Evolutionary conservation across 2,329 filamentous ascomycete species (phyloP).

Genomic region (Aspergillus sergii): DNA sequence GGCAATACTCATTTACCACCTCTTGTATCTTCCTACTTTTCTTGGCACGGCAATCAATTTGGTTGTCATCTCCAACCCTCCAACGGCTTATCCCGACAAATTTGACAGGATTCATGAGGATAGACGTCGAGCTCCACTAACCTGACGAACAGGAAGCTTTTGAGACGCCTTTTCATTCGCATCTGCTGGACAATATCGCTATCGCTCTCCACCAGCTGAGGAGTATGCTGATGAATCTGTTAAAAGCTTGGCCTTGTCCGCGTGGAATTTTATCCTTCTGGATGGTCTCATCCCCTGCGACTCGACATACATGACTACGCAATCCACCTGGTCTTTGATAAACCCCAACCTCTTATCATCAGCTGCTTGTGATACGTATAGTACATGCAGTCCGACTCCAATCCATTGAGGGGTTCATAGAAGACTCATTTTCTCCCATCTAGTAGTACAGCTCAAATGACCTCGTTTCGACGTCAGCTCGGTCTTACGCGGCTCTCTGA

Average conservation of each 20-base stretch:
- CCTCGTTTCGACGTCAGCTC: constrained; percentile 13
- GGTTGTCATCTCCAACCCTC: not conserved
- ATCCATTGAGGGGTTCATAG: not conserved
- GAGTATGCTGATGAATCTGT: constrained; percentile 19
- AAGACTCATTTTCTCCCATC: not conserved
- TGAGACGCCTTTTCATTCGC: not conserved
- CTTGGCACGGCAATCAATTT: not conserved
- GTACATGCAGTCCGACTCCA: not conserved
- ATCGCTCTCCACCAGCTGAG: constrained; percentile 15
- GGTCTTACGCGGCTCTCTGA: constrained; percentile 28
- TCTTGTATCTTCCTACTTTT: not conserved
- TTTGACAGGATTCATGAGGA: not conserved
- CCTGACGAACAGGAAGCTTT: not conserved
- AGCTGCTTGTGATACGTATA: constrained; percentile 6
- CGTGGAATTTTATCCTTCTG: constrained; percentile 10
- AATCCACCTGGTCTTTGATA: constrained; percentile 6
- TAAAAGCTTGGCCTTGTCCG: constrained; percentile 20
- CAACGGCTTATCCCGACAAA: constrained; percentile 8
- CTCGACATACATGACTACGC: constrained; percentile 11
- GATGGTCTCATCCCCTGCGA: constrained; percentile 1
- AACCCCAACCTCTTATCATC: constrained; percentile 8
- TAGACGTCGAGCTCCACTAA: not conserved
- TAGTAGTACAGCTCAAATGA: constrained; percentile 5
- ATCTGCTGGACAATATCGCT: constrained; percentile 1
- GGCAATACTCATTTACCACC: not conserved